Conservation (phyloP, 768 basidiomycete species). For the Trametes maxima region DNA sequence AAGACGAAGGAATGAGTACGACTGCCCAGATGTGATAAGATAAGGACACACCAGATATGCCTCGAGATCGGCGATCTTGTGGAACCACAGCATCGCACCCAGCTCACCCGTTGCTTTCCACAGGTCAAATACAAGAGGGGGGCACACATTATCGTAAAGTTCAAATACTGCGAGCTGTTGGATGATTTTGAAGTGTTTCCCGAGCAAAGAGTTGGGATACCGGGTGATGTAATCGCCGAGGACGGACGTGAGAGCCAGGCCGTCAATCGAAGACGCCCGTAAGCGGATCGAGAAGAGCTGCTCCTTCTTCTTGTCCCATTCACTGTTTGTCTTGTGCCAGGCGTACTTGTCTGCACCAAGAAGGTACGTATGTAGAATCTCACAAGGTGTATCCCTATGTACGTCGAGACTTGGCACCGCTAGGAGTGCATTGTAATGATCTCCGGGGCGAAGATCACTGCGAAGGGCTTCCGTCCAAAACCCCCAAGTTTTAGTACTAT, state of each 20-base stretch:
- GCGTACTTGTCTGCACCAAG: constrained; percentile 47
- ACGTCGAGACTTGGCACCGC: constrained; percentile 26
- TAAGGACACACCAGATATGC: constrained; percentile 16
- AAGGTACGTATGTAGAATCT: constrained; percentile 48
- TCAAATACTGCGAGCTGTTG: constrained; percentile 42
- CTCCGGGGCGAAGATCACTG: too few species aligned
- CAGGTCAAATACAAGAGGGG: constrained; percentile 3
- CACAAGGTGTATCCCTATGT: constrained; percentile 35
- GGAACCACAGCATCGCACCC: constrained; percentile 20
- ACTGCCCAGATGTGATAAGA: background rate
- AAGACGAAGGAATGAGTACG: background rate
- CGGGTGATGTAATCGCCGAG: constrained; percentile 46
- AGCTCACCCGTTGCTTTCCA: constrained; percentile 23
- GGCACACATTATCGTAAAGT: constrained; percentile 22
- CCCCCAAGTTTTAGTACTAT: background rate
- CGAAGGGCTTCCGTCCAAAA: background rate
- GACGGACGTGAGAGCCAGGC: constrained; percentile 34
- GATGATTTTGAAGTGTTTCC: constrained; percentile 44
- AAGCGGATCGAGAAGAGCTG: constrained; percentile 34
- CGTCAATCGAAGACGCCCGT: constrained; percentile 36
- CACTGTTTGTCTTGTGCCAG: constrained; percentile 41
- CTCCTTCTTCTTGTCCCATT: constrained; percentile 34
- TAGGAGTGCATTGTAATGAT: background rate
- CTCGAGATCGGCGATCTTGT: constrained; percentile 17
- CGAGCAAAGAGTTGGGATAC: constrained; percentile 45